Base-by-base conservation (phyloP, 192 early-diverging fungal genomes). In the Phlyctochytrium bullatum region DNA sequence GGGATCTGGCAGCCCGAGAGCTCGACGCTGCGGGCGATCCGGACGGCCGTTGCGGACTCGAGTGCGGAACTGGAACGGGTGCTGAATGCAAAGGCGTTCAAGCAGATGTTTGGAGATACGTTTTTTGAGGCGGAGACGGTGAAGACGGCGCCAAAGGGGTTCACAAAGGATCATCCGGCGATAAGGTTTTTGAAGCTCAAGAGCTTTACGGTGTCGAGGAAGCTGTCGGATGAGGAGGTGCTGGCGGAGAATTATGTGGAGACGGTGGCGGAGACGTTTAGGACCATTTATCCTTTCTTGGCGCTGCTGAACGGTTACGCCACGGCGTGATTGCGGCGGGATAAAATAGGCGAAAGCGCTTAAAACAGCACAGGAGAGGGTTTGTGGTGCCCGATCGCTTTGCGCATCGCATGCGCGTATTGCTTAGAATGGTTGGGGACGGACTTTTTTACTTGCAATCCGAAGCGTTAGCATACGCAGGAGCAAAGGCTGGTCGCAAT, bases 81-180 rank as follows among this genome's bases (percentile, higher is more conserved):
- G 54, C 62, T 66, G 1, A 54, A 59, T 2, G 32, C 30, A 14
- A 32, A 27, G 28, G 10, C n/a, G 2, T 29, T 63, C n/a, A 3
- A 16, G 36, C 34, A 64, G 57, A 3, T 3, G 27, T 33, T 68
- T 62, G 32, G 57, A 17, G 36, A 63, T 32, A 61, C 50, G n/a
- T 28, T 28, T 14, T 57, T 57, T 25, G 20, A 57, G 12, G 47
- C 28, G 1, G 51, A 68, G 32, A 68, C 61, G 25, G 67, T 88
- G 57, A 88, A 88, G 72, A 84, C 77, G 2, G 78, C 79, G 1
- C 87, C 87, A 12, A 82, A 67, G 24, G 85, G 85, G 0, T 72
- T 76, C 34, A 66, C 67, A 20, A 88, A 84, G 61, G 62, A 86
- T 40, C 78, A 87, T 36, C 73, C 74, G 12, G 80, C 80, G 61